Conservation (phyloP, 805 yeast species). For the Barnettozyma wickerhamii region DNA sequence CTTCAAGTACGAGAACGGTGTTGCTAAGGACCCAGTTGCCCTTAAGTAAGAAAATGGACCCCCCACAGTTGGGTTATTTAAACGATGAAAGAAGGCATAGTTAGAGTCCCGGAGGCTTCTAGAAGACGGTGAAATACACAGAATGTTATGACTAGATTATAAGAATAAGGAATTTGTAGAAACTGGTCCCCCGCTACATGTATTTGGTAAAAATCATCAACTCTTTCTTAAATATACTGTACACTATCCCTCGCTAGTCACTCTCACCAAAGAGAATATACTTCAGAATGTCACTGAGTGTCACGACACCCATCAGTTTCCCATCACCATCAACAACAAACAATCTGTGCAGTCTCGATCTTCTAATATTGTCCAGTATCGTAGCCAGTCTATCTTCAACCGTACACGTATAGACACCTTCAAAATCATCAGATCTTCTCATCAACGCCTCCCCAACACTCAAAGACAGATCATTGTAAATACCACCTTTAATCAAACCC, state of each 20-base stretch:
- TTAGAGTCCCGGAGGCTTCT: background rate
- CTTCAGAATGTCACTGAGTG: conserved; percentile 84
- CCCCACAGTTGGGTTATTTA: no score
- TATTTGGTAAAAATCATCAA: no score
- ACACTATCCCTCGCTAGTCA: no score
- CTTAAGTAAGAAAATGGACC: conserved; percentile 21
- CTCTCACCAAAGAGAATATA: conserved; percentile 67
- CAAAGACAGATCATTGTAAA: conserved; percentile 82
- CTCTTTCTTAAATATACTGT: no score
- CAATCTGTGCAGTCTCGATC: conserved; percentile 85
- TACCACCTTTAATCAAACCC: conserved; percentile 89
- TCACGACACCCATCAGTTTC: conserved; percentile 73
- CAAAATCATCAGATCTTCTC: conserved; percentile 92
- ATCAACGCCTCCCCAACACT: conserved; percentile 95
- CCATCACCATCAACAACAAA: conserved; percentile 89
- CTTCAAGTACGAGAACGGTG: conserved; percentile 70
- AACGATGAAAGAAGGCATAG: background rate
- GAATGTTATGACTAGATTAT: conserved; percentile 7
- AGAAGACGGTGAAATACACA: background rate
- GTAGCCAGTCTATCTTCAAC: conserved; percentile 80
- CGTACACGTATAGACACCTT: conserved; percentile 96
- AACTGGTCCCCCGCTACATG: no score
- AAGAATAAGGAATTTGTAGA: background rate
- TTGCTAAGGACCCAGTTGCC: conserved; percentile 32
- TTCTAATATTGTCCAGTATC: conserved; percentile 88